phyloP scores from a whole-genome alignment of 768 basidiomycete species.

The Tubosaeta sp. region DNA sequence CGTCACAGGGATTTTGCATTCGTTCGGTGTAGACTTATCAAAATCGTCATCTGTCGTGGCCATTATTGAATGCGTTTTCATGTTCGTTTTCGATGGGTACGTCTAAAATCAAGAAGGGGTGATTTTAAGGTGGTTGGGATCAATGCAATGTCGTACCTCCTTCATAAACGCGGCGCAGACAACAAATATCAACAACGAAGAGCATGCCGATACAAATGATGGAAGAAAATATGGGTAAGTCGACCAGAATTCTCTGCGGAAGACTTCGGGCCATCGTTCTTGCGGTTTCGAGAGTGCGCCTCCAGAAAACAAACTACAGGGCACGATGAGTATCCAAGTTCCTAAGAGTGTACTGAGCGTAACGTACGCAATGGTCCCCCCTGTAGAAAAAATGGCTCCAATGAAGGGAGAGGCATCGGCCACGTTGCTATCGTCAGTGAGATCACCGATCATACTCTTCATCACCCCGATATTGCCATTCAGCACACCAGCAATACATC shows the following conservation, averaged over 20 bases:
- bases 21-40: background rate
- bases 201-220: constrained; percentile 12
- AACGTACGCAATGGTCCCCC: constrained; percentile 3
- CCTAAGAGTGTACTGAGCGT: no score
- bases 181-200: constrained; percentile 11
- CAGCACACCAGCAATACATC: constrained; percentile 33
- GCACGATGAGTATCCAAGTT: background rate
- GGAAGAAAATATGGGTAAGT: no score
- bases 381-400: background rate
- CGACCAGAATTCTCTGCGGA: no score
- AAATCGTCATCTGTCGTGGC: background rate
- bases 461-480: constrained; percentile 32
- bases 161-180: constrained; percentile 23
- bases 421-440: constrained; percentile 24
- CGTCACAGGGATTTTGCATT: constrained; percentile 29
- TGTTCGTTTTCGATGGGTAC: constrained; percentile 12
- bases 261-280: no score
- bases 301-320: constrained; percentile 24
- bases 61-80: background rate
- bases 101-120: constrained; percentile 12
- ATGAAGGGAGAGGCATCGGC: constrained; percentile 31
- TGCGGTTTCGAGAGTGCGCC: no score
- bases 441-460: no score
- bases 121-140: background rate
- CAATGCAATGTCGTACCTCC: constrained; percentile 22